phyloP scores from a whole-genome alignment of 2,329 filamentous ascomycete genomes.

The Calonectria hongkongensis region DNA sequence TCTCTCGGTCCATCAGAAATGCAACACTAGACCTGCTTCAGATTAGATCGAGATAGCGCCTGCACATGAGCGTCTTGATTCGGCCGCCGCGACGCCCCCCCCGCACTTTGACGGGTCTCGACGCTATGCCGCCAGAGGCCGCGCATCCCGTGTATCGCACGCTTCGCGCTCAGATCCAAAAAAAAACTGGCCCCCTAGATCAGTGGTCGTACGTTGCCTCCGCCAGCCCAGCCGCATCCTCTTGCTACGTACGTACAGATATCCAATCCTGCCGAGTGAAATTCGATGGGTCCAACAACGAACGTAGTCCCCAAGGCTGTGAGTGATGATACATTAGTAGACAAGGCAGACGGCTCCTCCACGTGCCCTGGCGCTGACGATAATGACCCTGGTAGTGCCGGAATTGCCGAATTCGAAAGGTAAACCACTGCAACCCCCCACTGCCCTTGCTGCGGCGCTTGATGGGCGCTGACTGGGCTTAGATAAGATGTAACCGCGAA shows the following conservation, averaged over 20 bases:
- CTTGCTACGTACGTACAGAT: background rate
- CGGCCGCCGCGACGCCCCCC: background rate
- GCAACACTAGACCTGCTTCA: constrained; percentile 1
- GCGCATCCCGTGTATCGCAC: constrained; percentile 11
- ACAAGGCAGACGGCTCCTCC: background rate
- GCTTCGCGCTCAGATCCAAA: constrained; percentile 13
- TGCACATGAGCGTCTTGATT: constrained; percentile 13
- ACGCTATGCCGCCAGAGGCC: background rate
- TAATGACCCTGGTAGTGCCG: constrained; percentile 16
- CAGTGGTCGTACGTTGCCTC: constrained; percentile 16
- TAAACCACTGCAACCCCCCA: background rate
- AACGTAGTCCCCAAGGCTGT: constrained; percentile 20
- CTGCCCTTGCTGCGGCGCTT: background rate
- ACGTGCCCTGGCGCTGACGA: background rate
- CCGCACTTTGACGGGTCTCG: background rate
- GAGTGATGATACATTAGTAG: background rate
- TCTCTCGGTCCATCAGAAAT: constrained; percentile 1
- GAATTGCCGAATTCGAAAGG: constrained; percentile 25
- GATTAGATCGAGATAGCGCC: constrained; percentile 9
- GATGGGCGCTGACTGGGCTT: constrained; percentile 1
- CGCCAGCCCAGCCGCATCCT: background rate
- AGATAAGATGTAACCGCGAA: constrained; percentile 27
- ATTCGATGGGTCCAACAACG: constrained; percentile 11
- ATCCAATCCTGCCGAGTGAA: constrained; percentile 3
- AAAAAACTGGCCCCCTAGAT: constrained; percentile 16